These are phyloP conservation scores for Cytospora piceae DNA, from an alignment of 2,329 filamentous ascomycete species.

Conservation along the genomic window DNA sequence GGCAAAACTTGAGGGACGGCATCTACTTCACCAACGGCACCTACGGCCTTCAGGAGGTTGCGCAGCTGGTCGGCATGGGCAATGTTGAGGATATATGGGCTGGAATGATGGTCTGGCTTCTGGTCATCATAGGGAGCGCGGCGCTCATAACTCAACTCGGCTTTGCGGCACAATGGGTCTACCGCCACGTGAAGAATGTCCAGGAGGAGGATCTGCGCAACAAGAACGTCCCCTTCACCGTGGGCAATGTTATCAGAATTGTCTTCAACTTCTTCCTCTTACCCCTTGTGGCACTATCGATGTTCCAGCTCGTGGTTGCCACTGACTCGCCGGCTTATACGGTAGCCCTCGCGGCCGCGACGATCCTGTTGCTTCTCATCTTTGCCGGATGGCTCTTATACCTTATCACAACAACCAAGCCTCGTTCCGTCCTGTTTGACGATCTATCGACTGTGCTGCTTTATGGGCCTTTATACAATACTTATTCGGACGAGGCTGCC, in stretches of 20 bases:
- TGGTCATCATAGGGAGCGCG: slow-evolving; percentile 72
- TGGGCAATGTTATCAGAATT: slow-evolving; percentile 79
- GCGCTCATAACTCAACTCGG: slow-evolving; percentile 74
- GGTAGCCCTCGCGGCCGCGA: slow-evolving; percentile 74
- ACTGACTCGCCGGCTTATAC: slow-evolving; percentile 68
- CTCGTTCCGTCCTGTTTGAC: slow-evolving; percentile 87
- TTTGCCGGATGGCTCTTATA: slow-evolving; percentile 80
- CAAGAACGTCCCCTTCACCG: slow-evolving; percentile 88
- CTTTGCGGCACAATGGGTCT: slow-evolving; percentile 77
- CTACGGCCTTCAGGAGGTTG: slow-evolving; percentile 79
- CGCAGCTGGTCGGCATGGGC: slow-evolving; percentile 81
- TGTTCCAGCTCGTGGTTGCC: slow-evolving; percentile 87
- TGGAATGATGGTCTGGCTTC: slow-evolving; percentile 89
- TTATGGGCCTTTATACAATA: slow-evolving; percentile 96
- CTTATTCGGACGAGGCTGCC: slow-evolving; percentile 90
- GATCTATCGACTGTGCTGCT: slow-evolving; percentile 86
- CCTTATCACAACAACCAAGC: slow-evolving; percentile 78
- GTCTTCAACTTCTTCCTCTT: slow-evolving; percentile 92
- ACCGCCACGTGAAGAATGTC: slow-evolving; percentile 70
- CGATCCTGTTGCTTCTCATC: slow-evolving; percentile 71
- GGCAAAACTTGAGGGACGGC: slow-evolving; percentile 74
- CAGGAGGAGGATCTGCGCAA: slow-evolving; percentile 85
- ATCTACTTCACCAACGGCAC: slow-evolving; percentile 80
- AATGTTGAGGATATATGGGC: slow-evolving; percentile 84
- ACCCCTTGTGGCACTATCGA: slow-evolving; percentile 82